A percentile compares a stretch with the other conserved stretches of the same genome.
Evolutionary conservation across 2,329 filamentous ascomycete genomes (phyloP).

Genomic region (Tolypocladium nubicola): DNA sequence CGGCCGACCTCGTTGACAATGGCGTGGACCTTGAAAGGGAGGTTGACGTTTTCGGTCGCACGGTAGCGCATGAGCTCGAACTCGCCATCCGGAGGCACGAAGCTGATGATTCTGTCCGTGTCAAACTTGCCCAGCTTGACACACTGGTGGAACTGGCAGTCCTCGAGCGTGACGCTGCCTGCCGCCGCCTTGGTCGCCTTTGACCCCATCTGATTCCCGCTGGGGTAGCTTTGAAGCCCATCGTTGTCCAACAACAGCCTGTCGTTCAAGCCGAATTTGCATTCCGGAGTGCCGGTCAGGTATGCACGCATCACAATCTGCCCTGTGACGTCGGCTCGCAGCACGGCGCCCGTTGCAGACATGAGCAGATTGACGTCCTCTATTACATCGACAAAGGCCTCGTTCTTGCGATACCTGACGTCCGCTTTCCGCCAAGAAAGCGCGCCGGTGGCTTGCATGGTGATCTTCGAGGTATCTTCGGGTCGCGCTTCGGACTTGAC

Average conservation of each 20-base stretch:
- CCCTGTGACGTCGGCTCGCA: conserved; percentile 91
- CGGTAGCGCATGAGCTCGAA: conserved; percentile 99
- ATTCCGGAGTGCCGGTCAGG: conserved; percentile 90
- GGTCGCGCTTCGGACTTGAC: conserved; percentile 82
- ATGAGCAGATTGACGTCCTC: conserved; percentile 98
- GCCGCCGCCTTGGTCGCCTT: conserved; percentile 94
- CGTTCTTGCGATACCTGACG: conserved; percentile 98
- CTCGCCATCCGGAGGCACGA: conserved; percentile 92
- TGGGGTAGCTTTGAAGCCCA: conserved; percentile 52
- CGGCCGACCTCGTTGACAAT: conserved; percentile 97
- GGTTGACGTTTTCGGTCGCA: conserved; percentile 94
- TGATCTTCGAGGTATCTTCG: conserved; percentile 95
- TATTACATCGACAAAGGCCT: conserved; percentile 98
- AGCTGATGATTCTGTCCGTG: conserved; percentile 90
- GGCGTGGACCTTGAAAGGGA: conserved; percentile 97
- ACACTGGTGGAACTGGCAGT: conserved; percentile 98
- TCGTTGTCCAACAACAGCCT: conserved; percentile 80
- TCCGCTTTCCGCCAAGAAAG: conserved; percentile 95
- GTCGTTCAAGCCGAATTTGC: conserved; percentile 98
- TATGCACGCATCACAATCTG: conserved; percentile 99
- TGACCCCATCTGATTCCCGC: conserved; percentile 66
- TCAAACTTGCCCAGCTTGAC: conserved; percentile 97
- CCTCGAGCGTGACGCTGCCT: conserved; percentile 89
- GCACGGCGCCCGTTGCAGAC: conserved; percentile 92
- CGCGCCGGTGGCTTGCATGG: conserved; percentile 96